Evolutionary conservation across 2,329 filamentous ascomycete genomes (phyloP), one percentile per base, ranked within the genome.

Genomic region (Colletotrichum liriopes): DNA sequence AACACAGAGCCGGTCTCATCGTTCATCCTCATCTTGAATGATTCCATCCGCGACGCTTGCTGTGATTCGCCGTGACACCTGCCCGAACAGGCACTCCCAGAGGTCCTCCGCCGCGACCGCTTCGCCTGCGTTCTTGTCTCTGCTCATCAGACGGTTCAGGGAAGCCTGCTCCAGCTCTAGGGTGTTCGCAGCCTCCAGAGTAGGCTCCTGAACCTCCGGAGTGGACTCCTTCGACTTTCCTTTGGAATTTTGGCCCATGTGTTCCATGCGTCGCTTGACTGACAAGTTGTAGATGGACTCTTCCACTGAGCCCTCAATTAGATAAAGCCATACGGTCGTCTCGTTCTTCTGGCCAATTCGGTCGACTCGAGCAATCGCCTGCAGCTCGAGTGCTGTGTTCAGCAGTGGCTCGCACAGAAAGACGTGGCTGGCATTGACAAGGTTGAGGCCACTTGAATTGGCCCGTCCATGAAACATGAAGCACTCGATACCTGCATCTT

Each of bases 281-380:
- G 94, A 96, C 43, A 98, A 89, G 71, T 95, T 91, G 82, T 98
- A 95, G 74, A 98, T 97, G 1, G 93, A 93, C 83, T 97, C 93
- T 79, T 99, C 96, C 0, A 98, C 94, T 0, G 96, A 97, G 63
- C 93, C 94, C 20, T 93, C 91, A n/a, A 98, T 90, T 2, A 98
- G 88, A 80, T 98, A 98, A 81, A 98, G 93, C 93, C 95, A 98
- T 1, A 98, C 95, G 0, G 94, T 98, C 0, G 96, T 99, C 75
- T 93, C 89, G 63, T 93, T 91, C 74, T 92, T 88, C 82, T 98
- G 96, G 0, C 96, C 96, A 74, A 99, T 99, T 45, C 96, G 91
- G 79, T 99, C 95, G 1, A 99, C 95, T 67, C 96, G 93, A 0
- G 96, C 95, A 78, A 98, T 97, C 18, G 95, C 96, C 81, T 99